Base-by-base conservation (phyloP, 257 asterid species). In the Ocimum tenuiflorum region DNA sequence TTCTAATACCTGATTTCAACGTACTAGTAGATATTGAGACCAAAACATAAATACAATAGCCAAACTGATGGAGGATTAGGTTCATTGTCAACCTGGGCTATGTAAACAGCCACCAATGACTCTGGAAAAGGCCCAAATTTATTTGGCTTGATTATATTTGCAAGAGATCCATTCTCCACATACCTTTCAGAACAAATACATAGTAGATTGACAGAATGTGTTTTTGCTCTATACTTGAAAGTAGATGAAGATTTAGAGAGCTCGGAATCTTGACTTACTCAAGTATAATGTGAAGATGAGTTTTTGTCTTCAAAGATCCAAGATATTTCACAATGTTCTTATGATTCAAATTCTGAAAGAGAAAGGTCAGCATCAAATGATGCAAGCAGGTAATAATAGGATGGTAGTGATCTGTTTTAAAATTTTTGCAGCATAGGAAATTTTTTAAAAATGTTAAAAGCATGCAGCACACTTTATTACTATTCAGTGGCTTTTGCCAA, bases 51-150 rank as follows among this genome's bases (percentile, higher is more conserved):
- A 58, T 42, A 49, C 57, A 50, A 8, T 55, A 49, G 72, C 22
- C 15, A 69, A n/a, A 48, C 43, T 18, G 52, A 22, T 31, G 53
- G 65, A 73, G 58, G 12, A 66, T 53, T 39, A 50, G 60, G 23
- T 75, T 68, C 8, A 52, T 51, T 58, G 48, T 35, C 84, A 70
- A 92, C 99, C 99, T 94, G 99, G 50, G 99, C 82, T 64, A 94
- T 94, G 81, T 86, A 94, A 65, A 88, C 85, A 73, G 99, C 96
- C 66, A 88, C 99, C 85, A 94, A 72, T 23, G 96, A 90, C 86
- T 94, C 99, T 13, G 99, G 99, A 80, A 94, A 94, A 67, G 99
- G 97, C 60, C 99, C 99, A 78, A 94, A 94, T 77, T 94, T 94
- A 76, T 88, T 94, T 67, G 99, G 99, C 79, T 90, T 94, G 68